These are phyloP conservation scores for Neodidymelliopsis sp. DNA, from an alignment of 2,329 filamentous ascomycete genomes.

Conservation along the genomic window DNA sequence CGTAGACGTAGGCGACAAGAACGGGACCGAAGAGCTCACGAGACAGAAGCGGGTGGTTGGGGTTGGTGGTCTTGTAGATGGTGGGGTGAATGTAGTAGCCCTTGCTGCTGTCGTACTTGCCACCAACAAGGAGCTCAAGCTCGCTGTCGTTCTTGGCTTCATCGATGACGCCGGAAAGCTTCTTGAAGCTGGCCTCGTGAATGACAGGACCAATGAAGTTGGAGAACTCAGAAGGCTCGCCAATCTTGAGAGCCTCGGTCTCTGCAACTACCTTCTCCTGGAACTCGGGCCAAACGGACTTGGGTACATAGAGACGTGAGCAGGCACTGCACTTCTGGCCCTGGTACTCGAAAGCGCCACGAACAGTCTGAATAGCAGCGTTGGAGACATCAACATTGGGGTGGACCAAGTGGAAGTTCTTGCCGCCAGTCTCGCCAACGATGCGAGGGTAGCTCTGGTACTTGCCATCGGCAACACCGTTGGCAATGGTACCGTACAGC, in stretches of 20 bases:
- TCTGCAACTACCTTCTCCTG: slow-evolving; percentile 72
- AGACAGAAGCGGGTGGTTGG: slow-evolving; percentile 75
- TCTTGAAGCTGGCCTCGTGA: slow-evolving; percentile 81
- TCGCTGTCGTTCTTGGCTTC: slow-evolving; percentile 77
- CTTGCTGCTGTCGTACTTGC: slow-evolving; percentile 77
- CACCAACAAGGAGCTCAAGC: slow-evolving; percentile 76
- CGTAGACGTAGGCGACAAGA: slow-evolving; percentile 77
- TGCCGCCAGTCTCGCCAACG: slow-evolving; percentile 89
- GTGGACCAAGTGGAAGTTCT: slow-evolving; percentile 92
- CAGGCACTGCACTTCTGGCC: slow-evolving; percentile 92
- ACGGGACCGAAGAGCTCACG: slow-evolving; percentile 86
- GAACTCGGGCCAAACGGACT: slow-evolving; percentile 77
- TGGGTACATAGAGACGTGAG: slow-evolving; percentile 79
- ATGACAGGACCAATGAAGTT: slow-evolving; percentile 92
- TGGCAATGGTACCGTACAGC: slow-evolving; percentile 85
- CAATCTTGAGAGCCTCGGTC: slow-evolving; percentile 73
- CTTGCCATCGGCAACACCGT: slow-evolving; percentile 79
- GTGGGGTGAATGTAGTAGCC: slow-evolving; percentile 88
- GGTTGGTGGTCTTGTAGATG: slow-evolving; percentile 77
- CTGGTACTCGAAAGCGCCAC: slow-evolving; percentile 89
- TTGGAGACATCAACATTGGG: slow-evolving; percentile 78
- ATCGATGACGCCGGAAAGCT: slow-evolving; percentile 78
- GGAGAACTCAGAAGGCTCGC: slow-evolving; percentile 71
- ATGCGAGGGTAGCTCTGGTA: slow-evolving; percentile 88
- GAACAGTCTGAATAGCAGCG: slow-evolving; percentile 81